Base-by-base conservation (phyloP, 78 protist species). In the Pigoraptor vietnamica region DNA sequence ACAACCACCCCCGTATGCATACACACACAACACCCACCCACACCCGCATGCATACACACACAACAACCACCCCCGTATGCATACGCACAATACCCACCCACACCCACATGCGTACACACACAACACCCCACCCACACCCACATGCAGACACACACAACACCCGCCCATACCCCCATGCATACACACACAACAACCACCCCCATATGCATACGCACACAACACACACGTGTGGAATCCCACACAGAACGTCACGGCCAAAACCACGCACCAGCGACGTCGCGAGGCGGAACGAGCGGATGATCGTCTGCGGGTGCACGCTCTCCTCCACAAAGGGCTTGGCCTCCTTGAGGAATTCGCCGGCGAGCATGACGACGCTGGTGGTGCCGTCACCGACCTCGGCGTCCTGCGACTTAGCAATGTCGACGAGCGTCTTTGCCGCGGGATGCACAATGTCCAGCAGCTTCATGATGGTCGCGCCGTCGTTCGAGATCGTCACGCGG, bases 391-490 rank as follows among this genome's bases (percentile, higher is more conserved):
- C 99, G 21, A 97, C 98, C 93, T 93, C 90, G 29, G 86, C 86
- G 39, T 87, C 93, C 87, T 83, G 56, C n/a, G n/a, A 97, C 98
- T 93, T 98, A 19, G 99, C 99, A 88, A 99, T 98, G 90, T 99
- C 99, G 14, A 99, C 99, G 34, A 99, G 97, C 37, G 99, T 95
- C 40, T 81, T 35, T 24, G 99, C 99, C 1, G 99, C 99, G 25
- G 99, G 99, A 92, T 99, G 99, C 10, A 97, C 99, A 90, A 99
- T 96, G 86, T 99, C 99, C 55, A 99, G 97, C 81, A 97, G 91
- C 89, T 95, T 95, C 98, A 99, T 96, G n/a, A 99, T 95, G 40
- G 99, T 99, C 25, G 99, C 99, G 23, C 99, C 99, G 87, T 99
- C 99, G 94, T 99, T 99, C 35, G 99, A 96, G 88, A 99, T 98